Percentiles rank a stretch among this genome's conserved stretches.
These are phyloP conservation scores for Salix brachista DNA, from an alignment of 345 rosid species.

Conservation along the genomic window DNA sequence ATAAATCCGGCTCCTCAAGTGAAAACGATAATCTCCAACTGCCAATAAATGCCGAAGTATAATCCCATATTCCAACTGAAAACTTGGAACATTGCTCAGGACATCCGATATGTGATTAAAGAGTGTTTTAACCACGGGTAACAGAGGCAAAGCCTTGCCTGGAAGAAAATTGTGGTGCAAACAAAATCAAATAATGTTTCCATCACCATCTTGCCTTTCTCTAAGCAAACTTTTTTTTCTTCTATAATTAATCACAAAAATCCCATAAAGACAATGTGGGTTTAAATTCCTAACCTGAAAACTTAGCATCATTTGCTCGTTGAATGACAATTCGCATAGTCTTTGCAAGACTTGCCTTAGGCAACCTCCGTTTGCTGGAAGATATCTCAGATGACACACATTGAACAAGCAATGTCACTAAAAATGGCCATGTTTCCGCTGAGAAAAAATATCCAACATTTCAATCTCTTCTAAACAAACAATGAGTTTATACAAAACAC, in stretches of 20 bases:
- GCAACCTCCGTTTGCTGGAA: slow-evolving; percentile 60
- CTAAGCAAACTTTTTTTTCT: too few species aligned
- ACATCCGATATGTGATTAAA: slow-evolving; percentile 70
- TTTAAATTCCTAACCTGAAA: slow-evolving; percentile 50
- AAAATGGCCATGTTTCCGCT: slow-evolving; percentile 93
- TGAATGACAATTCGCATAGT: slow-evolving; percentile 63
- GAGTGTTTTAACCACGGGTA: slow-evolving; percentile 58
- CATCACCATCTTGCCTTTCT: neutral
- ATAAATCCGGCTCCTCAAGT: slow-evolving; percentile 65
- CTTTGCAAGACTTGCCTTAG: slow-evolving; percentile 64
- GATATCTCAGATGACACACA: slow-evolving; percentile 74
- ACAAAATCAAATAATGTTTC: slow-evolving; percentile 4
- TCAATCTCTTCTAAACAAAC: neutral
- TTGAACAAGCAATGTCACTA: slow-evolving; percentile 54
- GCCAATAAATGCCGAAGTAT: slow-evolving; percentile 71
- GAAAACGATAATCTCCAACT: slow-evolving; percentile 63
- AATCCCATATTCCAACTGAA: slow-evolving; percentile 80
- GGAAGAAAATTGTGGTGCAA: slow-evolving; percentile 20
- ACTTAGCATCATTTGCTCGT: slow-evolving; percentile 59
- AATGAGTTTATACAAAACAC: neutral
- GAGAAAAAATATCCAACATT: slow-evolving; percentile 31
- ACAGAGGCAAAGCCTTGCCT: slow-evolving; percentile 59
- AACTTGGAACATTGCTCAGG: slow-evolving; percentile 65
- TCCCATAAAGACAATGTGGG: neutral
- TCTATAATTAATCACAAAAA: too few species aligned